Percentiles rank a stretch among this genome's conserved stretches.
phyloP scores from a whole-genome alignment of 192 early-diverging fungal species.

The Geosiphon pyriformis region DNA sequence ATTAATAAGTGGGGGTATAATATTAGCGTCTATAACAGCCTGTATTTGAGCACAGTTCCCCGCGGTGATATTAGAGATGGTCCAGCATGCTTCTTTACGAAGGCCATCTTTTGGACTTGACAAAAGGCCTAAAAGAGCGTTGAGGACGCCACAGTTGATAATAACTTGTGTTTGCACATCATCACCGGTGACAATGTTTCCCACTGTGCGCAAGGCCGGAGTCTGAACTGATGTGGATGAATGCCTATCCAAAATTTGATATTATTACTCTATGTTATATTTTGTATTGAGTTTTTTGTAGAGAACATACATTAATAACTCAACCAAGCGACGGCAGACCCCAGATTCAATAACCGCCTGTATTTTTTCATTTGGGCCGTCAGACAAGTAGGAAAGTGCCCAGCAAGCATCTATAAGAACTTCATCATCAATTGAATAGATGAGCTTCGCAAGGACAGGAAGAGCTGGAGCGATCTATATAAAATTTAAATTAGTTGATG shows the following conservation, averaged over 20 bases:
- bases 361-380: constrained; percentile 96
- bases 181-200: constrained; percentile 99
- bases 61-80: constrained; percentile 98
- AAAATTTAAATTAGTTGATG: constrained; percentile 13
- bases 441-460: constrained; percentile 83
- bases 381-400: constrained; percentile 99
- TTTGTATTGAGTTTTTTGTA: not conserved
- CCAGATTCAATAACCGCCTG: constrained; percentile 96
- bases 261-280: not conserved
- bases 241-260: constrained; percentile 36
- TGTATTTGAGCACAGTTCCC: constrained; percentile 93
- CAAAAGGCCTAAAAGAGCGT: constrained; percentile 76
- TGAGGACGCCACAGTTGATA: constrained; percentile 82
- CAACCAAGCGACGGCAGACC: constrained; percentile 89
- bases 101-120: constrained; percentile 89
- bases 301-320: constrained; percentile 64
- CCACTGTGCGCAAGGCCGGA: constrained; percentile 92
- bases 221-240: constrained; percentile 87
- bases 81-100: constrained; percentile 99
- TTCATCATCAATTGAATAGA: constrained; percentile 90
- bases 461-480: constrained; percentile 80
- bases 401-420: constrained; percentile 98
- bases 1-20: constrained; percentile 86
- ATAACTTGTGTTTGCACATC: constrained; percentile 96
- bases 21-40: constrained; percentile 89